A percentile compares a stretch with the other conserved stretches of the same genome.
phyloP scores from a whole-genome alignment of 1,284 basidiomycete species.

The Pisolithus thermaeus region DNA sequence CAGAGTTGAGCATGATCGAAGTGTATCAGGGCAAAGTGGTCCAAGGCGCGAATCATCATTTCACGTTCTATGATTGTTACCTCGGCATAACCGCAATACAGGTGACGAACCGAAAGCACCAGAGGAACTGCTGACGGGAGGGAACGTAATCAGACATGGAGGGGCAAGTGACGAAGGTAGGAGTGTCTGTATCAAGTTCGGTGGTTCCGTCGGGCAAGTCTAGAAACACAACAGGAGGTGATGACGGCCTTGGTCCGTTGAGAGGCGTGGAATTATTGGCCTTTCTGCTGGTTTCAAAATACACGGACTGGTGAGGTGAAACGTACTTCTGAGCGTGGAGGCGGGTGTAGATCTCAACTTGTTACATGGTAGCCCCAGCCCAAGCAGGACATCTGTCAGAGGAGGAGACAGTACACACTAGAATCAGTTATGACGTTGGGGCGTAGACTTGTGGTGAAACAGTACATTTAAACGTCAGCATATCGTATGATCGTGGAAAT shows the following conservation, averaged over 20 bases:
- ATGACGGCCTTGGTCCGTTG: background rate
- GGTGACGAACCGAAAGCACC: slow-evolving; percentile 1
- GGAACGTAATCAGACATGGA: background rate
- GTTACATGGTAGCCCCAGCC: too few relatives aligned
- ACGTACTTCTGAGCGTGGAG: too few relatives aligned
- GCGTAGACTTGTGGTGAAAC: too few relatives aligned
- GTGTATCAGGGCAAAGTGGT: slow-evolving; percentile 26
- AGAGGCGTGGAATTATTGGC: too few relatives aligned
- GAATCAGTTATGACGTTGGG: too few relatives aligned
- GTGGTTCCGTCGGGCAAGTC: background rate
- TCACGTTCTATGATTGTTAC: background rate
- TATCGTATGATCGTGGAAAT: too few relatives aligned
- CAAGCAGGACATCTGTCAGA: too few relatives aligned
- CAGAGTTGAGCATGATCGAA: slow-evolving; percentile 25
- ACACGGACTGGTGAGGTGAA: too few relatives aligned
- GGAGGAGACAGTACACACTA: too few relatives aligned
- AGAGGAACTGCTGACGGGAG: background rate
- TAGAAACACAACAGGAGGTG: slow-evolving; percentile 3
- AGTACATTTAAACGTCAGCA: too few relatives aligned
- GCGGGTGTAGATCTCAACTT: too few relatives aligned
- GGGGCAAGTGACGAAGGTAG: background rate
- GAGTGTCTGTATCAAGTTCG: background rate
- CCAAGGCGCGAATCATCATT: slow-evolving; percentile 27
- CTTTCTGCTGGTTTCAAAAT: too few relatives aligned
- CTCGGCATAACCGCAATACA: slow-evolving; percentile 17